These are phyloP conservation scores for Lepidium africanum DNA, from an alignment of 345 rosid genomes.

Conservation along the genomic window DNA sequence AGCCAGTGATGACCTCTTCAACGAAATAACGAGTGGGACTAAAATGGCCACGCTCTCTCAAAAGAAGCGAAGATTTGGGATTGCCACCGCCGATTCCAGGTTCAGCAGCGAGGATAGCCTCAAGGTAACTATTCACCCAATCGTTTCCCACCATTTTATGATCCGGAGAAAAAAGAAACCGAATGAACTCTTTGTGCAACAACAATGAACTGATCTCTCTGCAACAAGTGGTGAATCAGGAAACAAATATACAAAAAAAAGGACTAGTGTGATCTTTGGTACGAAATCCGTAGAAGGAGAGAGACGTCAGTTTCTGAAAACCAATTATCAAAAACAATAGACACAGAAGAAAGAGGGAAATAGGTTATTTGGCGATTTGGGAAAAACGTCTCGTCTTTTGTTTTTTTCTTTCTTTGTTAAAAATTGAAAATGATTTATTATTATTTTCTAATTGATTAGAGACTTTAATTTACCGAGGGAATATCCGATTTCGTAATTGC, in stretches of 20 bases:
- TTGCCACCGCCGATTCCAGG: constrained; percentile 22
- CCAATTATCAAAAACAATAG: no score
- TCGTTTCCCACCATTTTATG: constrained; percentile 32
- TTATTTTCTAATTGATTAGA: no score
- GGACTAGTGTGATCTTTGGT: neutral
- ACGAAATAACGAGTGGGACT: constrained; percentile 76
- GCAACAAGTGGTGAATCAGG: neutral
- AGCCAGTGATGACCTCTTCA: constrained; percentile 69
- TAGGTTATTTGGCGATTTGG: neutral
- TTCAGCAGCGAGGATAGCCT: constrained; percentile 29
- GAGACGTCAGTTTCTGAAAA: neutral
- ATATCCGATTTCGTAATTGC: neutral
- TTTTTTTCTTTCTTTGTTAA: no score
- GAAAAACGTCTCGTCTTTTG: neutral
- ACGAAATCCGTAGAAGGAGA: neutral
- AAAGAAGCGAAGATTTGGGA: constrained; percentile 41
- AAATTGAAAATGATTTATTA: no score
- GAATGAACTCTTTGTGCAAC: neutral
- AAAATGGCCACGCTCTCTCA: constrained; percentile 77
- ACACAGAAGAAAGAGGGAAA: neutral
- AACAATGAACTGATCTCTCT: neutral
- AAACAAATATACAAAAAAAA: neutral
- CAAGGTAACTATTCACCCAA: constrained; percentile 34
- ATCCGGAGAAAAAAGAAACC: neutral
- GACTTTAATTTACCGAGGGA: neutral